Conservation (phyloP, 1,139 yeast species). For the Hemisphaericaspora subhashii region DNA sequence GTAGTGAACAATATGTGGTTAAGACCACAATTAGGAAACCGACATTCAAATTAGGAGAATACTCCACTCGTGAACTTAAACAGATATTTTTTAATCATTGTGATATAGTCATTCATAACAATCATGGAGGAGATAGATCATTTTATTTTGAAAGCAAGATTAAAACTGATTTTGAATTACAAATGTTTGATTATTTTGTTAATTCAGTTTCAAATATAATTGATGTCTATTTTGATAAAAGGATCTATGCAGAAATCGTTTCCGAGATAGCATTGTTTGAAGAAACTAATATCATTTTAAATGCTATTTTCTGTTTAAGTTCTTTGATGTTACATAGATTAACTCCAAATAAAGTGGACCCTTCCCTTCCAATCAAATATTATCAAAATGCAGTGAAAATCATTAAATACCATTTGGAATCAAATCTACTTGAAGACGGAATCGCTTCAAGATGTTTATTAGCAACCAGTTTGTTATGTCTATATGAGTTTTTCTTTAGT, state of each 20-base stretch:
- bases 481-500: constrained; percentile 39
- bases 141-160: constrained; percentile 16
- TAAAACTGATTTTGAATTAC: constrained; percentile 27
- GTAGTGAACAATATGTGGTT: constrained; percentile 6
- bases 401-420: constrained; percentile 28
- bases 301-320: constrained; percentile 37
- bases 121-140: constrained; percentile 11
- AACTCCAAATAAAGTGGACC: constrained; percentile 29
- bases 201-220: constrained; percentile 28
- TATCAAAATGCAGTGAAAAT: constrained; percentile 37
- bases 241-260: constrained; percentile 30
- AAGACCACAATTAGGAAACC: constrained; percentile 5
- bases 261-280: constrained; percentile 39
- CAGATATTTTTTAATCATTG: constrained; percentile 26
- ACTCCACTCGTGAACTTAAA: constrained; percentile 27
- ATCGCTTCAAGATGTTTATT: constrained; percentile 36
- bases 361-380: constrained; percentile 34
- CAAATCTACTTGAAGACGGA: constrained; percentile 27
- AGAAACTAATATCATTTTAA: constrained; percentile 37
- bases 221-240: constrained; percentile 34
- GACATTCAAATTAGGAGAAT: constrained; percentile 19
- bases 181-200: constrained; percentile 35
- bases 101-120: no score
- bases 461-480: constrained; percentile 38
- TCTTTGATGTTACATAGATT: constrained; percentile 33